Evolutionary conservation across 805 yeast species (phyloP).

Genomic region (Ogataea methylovora): DNA sequence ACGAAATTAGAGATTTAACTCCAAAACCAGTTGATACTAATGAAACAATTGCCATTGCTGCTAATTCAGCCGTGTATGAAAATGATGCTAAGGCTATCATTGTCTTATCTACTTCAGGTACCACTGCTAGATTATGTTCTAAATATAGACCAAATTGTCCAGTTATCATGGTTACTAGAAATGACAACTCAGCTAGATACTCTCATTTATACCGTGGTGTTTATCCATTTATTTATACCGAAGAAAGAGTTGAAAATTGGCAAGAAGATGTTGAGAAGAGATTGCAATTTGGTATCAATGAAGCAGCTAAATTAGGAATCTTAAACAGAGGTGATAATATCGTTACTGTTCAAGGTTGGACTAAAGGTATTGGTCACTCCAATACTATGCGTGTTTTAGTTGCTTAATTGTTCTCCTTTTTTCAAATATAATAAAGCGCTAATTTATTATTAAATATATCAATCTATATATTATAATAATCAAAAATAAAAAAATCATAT

Average conservation of each 20-base stretch:
- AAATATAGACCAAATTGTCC: constrained; percentile 98
- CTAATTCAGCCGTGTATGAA: constrained; percentile 94
- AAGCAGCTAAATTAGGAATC: constrained; percentile 83
- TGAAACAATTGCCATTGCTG: constrained; percentile 96
- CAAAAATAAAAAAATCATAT: too few species aligned
- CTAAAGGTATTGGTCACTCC: constrained; percentile 97
- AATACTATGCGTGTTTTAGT: constrained; percentile 92
- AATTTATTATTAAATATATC: too few species aligned
- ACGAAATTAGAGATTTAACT: constrained; percentile 82
- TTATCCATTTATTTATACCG: constrained; percentile 85
- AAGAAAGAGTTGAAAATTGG: constrained; percentile 73
- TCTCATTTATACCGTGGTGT: constrained; percentile 98
- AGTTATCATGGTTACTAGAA: constrained; percentile 96
- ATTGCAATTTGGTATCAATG: constrained; percentile 85
- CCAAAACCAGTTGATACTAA: constrained; percentile 85
- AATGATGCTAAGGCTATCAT: constrained; percentile 95
- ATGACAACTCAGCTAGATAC: constrained; percentile 86
- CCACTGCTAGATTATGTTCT: constrained; percentile 91
- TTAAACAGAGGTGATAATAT: constrained; percentile 81
- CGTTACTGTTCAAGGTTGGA: constrained; percentile 97
- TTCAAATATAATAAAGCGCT: too few species aligned
- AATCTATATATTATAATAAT: too few species aligned
- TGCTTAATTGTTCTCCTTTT: constrained; percentile 34
- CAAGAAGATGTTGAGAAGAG: constrained; percentile 93
- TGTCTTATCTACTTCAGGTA: constrained; percentile 91